Evolutionary conservation across 2,329 filamentous ascomycete genomes (phyloP).

Genomic region (Beauveria pseudobassiana): DNA sequence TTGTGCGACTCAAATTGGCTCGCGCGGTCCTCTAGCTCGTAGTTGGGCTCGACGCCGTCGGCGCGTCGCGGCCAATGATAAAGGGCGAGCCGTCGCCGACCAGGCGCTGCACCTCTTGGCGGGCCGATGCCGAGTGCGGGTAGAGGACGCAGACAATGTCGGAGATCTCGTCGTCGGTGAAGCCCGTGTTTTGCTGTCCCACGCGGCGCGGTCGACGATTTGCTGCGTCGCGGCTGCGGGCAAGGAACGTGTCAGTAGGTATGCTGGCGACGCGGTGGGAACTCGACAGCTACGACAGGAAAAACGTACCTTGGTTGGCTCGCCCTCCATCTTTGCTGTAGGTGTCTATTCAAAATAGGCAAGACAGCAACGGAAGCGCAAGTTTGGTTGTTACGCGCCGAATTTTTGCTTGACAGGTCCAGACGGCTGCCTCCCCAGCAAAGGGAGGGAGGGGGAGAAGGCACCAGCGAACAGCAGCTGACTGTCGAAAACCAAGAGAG

Average conservation of each 20-base stretch:
- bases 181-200: constrained; percentile 73
- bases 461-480: neutral
- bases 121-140: constrained; percentile 66
- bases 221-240: constrained; percentile 61
- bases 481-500: neutral
- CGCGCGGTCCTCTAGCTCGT: constrained; percentile 42
- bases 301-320: constrained; percentile 35
- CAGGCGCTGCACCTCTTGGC: constrained; percentile 55
- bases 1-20: constrained; percentile 32
- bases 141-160: constrained; percentile 88
- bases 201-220: constrained; percentile 69
- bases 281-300: neutral
- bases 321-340: constrained; percentile 32
- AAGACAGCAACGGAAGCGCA: neutral
- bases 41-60: constrained; percentile 44
- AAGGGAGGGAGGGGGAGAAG: neutral
- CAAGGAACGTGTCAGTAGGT: neutral
- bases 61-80: constrained; percentile 41
- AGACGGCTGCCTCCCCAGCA: neutral
- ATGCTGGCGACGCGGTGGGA: neutral
- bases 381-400: neutral
- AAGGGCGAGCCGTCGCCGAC: constrained; percentile 40
- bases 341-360: neutral
- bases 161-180: constrained; percentile 73
- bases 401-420: neutral